phyloP scores from a whole-genome alignment of 352 stramenopile genomes.

The Globisporangium middletonii region DNA sequence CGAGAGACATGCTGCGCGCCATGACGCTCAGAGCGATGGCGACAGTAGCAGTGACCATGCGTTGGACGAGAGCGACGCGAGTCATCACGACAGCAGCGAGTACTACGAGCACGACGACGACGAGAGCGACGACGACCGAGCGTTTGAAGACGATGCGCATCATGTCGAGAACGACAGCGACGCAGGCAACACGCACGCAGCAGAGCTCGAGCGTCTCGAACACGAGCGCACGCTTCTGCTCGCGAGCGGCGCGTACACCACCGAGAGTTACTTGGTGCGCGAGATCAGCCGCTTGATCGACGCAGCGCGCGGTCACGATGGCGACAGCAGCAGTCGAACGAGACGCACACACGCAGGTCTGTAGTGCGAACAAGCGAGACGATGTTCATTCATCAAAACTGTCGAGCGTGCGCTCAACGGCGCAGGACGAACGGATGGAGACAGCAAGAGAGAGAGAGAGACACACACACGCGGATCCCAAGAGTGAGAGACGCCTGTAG shows the following conservation, averaged over 20 bases:
- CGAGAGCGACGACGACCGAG: not conserved
- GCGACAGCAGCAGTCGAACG: constrained; percentile 11
- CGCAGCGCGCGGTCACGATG: not conserved
- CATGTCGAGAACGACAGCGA: constrained; percentile 10
- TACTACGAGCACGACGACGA: constrained; percentile 10
- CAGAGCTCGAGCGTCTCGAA: constrained; percentile 41
- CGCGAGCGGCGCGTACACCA: constrained; percentile 49
- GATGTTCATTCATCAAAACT: not conserved
- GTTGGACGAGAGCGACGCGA: not conserved
- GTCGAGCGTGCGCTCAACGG: not conserved
- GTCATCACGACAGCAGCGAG: constrained; percentile 6
- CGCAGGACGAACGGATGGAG: not conserved
- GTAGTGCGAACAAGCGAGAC: not conserved
- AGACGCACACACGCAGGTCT: not conserved
- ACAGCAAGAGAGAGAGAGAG: not conserved
- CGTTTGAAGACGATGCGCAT: not conserved
- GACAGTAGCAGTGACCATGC: not conserved
- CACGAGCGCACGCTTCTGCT: constrained; percentile 55
- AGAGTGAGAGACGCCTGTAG: not conserved
- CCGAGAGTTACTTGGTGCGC: constrained; percentile 54
- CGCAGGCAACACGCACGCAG: not conserved
- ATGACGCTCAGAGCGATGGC: not conserved
- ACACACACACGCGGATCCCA: not conserved
- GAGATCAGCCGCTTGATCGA: constrained; percentile 62
- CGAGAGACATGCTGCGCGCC: not conserved